phyloP scores from a whole-genome alignment of 2,329 filamentous ascomycete species.

The Sphaerostilbella broomeana region DNA sequence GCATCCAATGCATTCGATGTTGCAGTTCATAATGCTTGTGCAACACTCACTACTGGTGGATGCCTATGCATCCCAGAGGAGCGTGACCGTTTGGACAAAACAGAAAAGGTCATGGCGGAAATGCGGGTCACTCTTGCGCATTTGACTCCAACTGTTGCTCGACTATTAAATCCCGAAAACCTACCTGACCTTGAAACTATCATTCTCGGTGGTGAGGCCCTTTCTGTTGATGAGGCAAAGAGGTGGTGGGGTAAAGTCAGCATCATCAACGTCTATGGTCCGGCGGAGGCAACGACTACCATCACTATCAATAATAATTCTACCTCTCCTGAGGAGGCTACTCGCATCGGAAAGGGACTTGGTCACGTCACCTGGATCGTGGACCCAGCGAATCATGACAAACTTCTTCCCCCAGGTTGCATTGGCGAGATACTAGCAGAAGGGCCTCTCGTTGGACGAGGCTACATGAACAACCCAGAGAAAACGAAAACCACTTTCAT shows the following conservation, averaged over 20 bases:
- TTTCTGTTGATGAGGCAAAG: background rate
- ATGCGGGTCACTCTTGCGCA: background rate
- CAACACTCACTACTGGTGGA: slow-evolving; percentile 5
- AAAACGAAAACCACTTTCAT: slow-evolving; percentile 23
- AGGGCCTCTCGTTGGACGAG: slow-evolving; percentile 19
- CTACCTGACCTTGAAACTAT: background rate
- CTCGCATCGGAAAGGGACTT: slow-evolving; percentile 8
- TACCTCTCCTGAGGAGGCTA: background rate
- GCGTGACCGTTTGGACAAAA: background rate
- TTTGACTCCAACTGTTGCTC: slow-evolving; percentile 1
- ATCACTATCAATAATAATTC: background rate
- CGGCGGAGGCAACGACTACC: slow-evolving; percentile 5
- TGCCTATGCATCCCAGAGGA: slow-evolving; percentile 1
- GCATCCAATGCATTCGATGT: slow-evolving; percentile 15
- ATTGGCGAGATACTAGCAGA: slow-evolving; percentile 24
- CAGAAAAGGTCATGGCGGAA: background rate
- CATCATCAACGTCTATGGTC: slow-evolving; percentile 14
- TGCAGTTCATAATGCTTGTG: background rate
- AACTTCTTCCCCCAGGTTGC: slow-evolving; percentile 17
- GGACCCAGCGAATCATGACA: slow-evolving; percentile 16
- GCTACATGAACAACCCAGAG: slow-evolving; percentile 18
- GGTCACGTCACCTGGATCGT: slow-evolving; percentile 20
- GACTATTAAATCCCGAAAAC: background rate
- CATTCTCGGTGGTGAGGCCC: background rate
- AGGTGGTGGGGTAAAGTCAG: background rate